A percentile compares a stretch with the other conserved stretches of the same genome.
Evolutionary conservation across 2,329 filamentous ascomycete species (phyloP).

Genomic region (Pleoardoris graminearum): DNA sequence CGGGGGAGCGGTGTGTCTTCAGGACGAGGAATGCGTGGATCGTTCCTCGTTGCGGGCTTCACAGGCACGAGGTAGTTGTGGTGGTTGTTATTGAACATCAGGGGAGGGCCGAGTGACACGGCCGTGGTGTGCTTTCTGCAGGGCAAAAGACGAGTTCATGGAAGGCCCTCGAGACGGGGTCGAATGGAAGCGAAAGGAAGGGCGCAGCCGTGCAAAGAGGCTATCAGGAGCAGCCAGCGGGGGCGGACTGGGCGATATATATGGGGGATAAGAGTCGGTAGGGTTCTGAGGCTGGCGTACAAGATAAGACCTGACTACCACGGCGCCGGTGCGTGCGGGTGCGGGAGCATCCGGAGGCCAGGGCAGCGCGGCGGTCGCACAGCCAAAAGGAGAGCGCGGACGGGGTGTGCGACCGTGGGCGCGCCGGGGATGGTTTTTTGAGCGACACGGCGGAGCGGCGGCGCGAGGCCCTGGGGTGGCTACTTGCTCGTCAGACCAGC

Average conservation of each 20-base stretch:
- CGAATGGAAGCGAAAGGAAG: constrained; percentile 13
- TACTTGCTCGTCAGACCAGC: constrained; percentile 39
- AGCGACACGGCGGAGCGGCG: constrained; percentile 3
- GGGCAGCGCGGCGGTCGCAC: constrained; percentile 23
- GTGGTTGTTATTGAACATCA: constrained; percentile 44
- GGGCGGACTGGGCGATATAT: constrained; percentile 34
- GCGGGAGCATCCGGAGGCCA: constrained; percentile 36
- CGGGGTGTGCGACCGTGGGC: constrained; percentile 31
- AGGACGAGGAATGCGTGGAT: constrained; percentile 40
- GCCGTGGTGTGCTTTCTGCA: constrained; percentile 31
- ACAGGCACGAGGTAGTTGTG: constrained; percentile 35
- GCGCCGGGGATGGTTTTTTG: constrained; percentile 19
- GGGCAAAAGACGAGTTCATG: constrained; percentile 35
- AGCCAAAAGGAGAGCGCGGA: constrained; percentile 25
- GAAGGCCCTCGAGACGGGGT: constrained; percentile 28
- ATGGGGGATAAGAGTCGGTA: constrained; percentile 26
- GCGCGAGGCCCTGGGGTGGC: constrained; percentile 17
- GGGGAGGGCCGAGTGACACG: constrained; percentile 33
- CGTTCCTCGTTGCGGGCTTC: constrained; percentile 29
- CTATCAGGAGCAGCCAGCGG: constrained; percentile 28
- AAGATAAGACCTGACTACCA: constrained; percentile 39
- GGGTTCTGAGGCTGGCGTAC: constrained; percentile 30
- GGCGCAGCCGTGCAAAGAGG: constrained; percentile 10
- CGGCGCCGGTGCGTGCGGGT: constrained; percentile 29
- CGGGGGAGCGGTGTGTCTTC: constrained; percentile 44